These are phyloP conservation scores for Boletus reticuloceps DNA, from an alignment of 768 basidiomycete species.

Conservation along the genomic window DNA sequence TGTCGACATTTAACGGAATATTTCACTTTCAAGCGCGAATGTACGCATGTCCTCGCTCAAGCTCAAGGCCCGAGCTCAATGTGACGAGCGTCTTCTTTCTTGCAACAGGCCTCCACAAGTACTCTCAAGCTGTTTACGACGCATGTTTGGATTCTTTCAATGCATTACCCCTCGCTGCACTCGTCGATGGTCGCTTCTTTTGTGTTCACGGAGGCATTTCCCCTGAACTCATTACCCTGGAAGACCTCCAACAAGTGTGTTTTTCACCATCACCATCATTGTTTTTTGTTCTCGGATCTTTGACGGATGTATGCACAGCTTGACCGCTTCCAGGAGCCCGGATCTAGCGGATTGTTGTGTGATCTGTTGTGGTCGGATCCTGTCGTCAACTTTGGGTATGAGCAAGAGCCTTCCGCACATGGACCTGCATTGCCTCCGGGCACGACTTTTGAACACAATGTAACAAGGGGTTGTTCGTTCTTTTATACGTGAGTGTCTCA, in stretches of 20 bases:
- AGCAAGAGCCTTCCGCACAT: slow-evolving; percentile 52
- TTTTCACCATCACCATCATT: background rate
- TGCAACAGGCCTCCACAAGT: slow-evolving; percentile 26
- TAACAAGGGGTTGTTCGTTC: slow-evolving; percentile 86
- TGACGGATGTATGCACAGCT: slow-evolving; percentile 48
- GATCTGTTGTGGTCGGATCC: slow-evolving; percentile 98
- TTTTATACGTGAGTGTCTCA: slow-evolving; percentile 76
- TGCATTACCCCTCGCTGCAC: slow-evolving; percentile 83
- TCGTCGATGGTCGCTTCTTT: slow-evolving; percentile 95
- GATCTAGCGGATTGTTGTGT: slow-evolving; percentile 86
- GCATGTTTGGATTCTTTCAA: slow-evolving; percentile 90
- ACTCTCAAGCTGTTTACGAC: slow-evolving; percentile 66
- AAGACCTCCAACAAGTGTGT: slow-evolving; percentile 67
- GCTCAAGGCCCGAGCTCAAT: slow-evolving; percentile 5
- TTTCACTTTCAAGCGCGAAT: slow-evolving; percentile 98
- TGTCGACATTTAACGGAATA: slow-evolving; percentile 96
- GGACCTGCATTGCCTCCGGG: slow-evolving; percentile 55
- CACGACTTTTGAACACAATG: slow-evolving; percentile 73
- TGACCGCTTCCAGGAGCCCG: slow-evolving; percentile 92
- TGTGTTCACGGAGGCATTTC: slow-evolving; percentile 97
- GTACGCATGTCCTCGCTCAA: slow-evolving; percentile 43
- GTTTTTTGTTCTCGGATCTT: background rate
- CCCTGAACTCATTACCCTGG: slow-evolving; percentile 76
- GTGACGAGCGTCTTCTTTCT: slow-evolving; percentile 8
- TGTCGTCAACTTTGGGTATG: slow-evolving; percentile 82